These are phyloP conservation scores for Vicia faba DNA, from an alignment of 306 rosid genomes.

Conservation along the genomic window DNA sequence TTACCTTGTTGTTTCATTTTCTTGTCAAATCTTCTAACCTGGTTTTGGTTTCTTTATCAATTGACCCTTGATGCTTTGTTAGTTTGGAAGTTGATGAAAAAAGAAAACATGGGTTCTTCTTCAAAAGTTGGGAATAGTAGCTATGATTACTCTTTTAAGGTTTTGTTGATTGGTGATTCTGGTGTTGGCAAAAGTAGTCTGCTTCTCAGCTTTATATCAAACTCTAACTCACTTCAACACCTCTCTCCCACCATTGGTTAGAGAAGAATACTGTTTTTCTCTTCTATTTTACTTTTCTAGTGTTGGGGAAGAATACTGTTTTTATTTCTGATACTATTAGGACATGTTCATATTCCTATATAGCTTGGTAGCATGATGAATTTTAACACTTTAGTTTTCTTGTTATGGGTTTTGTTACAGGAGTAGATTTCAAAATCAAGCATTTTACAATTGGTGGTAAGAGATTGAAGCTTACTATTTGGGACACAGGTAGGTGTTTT, in stretches of 20 bases:
- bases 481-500: constrained; percentile 96
- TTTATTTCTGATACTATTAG: not conserved
- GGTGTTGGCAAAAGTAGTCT: constrained; percentile 98
- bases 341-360: not conserved
- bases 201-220: constrained; percentile 81
- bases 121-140: constrained; percentile 53
- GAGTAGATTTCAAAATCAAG: constrained; percentile 97
- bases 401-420: constrained; percentile 38
- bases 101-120: constrained; percentile 59
- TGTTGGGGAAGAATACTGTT: not conserved
- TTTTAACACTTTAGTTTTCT: not conserved
- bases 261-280: not conserved
- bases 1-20: constrained; percentile 36
- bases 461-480: constrained; percentile 89
- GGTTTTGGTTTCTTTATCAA: constrained; percentile 6
- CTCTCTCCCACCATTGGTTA: constrained; percentile 91
- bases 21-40: not conserved
- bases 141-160: constrained; percentile 88
- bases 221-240: constrained; percentile 58
- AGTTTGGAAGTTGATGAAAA: not conserved
- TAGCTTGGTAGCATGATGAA: constrained; percentile 11
- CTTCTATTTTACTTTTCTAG: not conserved
- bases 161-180: constrained; percentile 87
- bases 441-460: constrained; percentile 72
- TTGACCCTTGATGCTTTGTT: constrained; percentile 8